A percentile compares a stretch with the other conserved stretches of the same genome.
phyloP scores from a whole-genome alignment of 148 eudicot species.

The Talinum fruticosum region DNA sequence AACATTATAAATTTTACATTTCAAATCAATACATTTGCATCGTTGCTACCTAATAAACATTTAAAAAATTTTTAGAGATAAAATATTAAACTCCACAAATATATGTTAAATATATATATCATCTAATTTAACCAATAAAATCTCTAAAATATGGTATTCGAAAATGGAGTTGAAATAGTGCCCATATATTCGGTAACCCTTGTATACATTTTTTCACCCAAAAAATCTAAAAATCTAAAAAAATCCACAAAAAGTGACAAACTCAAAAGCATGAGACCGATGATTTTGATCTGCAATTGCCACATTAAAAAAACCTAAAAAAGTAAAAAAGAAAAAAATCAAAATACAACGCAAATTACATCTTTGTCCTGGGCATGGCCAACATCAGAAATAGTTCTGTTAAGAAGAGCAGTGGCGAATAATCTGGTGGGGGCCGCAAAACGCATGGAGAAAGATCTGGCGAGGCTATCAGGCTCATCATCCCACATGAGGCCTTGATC shows the following conservation, averaged over 20 bases:
- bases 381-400: constrained; percentile 14
- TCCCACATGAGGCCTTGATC: constrained; percentile 42
- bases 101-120: no score
- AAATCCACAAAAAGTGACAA: not conserved
- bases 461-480: constrained; percentile 42
- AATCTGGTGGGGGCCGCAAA: constrained; percentile 44
- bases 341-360: constrained; percentile 21
- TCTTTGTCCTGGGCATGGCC: constrained; percentile 5
- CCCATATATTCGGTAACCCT: no score
- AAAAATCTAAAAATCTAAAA: not conserved
- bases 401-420: not conserved
- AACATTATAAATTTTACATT: no score
- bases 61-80: no score
- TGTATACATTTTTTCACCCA: no score
- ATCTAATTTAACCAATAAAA: no score
- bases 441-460: constrained; percentile 47
- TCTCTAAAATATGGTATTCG: not conserved
- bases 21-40: no score
- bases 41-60: no score
- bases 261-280: not conserved
- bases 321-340: not conserved
- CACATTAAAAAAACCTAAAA: not conserved
- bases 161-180: not conserved
- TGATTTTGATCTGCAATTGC: not conserved
- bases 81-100: no score